phyloP scores from a whole-genome alignment of 2,329 filamentous ascomycete genomes.

The Davidsoniella australis region DNA sequence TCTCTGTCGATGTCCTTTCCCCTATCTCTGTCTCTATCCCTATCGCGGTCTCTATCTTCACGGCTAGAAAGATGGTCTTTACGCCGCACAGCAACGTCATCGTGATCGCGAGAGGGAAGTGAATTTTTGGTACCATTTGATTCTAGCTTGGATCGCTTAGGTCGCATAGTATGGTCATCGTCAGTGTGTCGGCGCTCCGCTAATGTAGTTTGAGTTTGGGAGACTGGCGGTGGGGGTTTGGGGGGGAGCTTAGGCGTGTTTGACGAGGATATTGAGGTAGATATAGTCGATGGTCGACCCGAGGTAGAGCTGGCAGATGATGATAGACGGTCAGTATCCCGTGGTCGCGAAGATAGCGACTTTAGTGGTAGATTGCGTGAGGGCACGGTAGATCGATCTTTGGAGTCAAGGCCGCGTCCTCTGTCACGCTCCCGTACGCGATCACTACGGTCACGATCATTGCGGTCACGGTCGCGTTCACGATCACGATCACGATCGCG shows the following conservation, averaged over 20 bases:
- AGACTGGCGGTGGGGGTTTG: slow-evolving; percentile 5
- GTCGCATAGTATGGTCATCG: neutral
- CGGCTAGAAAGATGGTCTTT: neutral
- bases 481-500: slow-evolving; percentile 4
- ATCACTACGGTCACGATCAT: too few species aligned
- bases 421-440: slow-evolving; percentile 1
- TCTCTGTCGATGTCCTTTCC: neutral
- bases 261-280: neutral
- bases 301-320: neutral
- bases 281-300: neutral
- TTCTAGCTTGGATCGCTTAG: neutral
- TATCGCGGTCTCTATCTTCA: slow-evolving; percentile 3
- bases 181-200: neutral
- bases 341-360: slow-evolving; percentile 1
- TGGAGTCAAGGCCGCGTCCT: slow-evolving; percentile 2
- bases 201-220: neutral
- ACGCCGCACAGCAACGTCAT: slow-evolving; percentile 2
- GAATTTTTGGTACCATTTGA: neutral
- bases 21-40: slow-evolving; percentile 4
- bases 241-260: slow-evolving; percentile 4
- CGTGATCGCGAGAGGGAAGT: neutral
- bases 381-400: neutral
- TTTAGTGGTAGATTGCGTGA: neutral
- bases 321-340: neutral
- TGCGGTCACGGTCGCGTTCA: slow-evolving; percentile 1